Conservation (phyloP, 2,329 filamentous ascomycete species). For the Penicillium paneum region DNA sequence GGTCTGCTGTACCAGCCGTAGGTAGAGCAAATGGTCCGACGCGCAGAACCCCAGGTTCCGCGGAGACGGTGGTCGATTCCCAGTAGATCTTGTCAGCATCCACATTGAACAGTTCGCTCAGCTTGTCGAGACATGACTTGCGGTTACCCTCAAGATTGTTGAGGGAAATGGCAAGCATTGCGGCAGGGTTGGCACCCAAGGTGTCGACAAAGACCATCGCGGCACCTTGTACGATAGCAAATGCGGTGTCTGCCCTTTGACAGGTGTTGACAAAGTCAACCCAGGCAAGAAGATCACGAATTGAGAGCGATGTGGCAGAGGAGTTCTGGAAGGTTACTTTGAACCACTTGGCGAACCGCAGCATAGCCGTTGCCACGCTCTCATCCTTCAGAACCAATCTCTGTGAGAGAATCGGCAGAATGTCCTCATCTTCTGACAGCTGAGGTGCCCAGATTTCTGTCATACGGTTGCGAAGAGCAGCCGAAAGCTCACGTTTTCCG, state of each 20-base stretch:
- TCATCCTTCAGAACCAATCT: constrained; percentile 63
- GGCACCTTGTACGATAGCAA: constrained; percentile 73
- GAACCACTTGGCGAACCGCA: constrained; percentile 92
- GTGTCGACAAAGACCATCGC: constrained; percentile 95
- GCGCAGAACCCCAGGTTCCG: constrained; percentile 54
- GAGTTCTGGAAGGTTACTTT: constrained; percentile 73
- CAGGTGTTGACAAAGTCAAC: constrained; percentile 82
- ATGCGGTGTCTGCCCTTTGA: constrained; percentile 46
- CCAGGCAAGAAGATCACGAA: constrained; percentile 91
- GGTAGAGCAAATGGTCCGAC: constrained; percentile 74
- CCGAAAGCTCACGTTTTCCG: constrained; percentile 94
- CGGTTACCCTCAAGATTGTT: constrained; percentile 70
- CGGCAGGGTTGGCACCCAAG: constrained; percentile 89
- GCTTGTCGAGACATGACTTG: constrained; percentile 66
- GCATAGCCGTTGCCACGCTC: constrained; percentile 64
- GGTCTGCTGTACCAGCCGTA: constrained; percentile 49
- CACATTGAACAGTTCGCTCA: constrained; percentile 63
- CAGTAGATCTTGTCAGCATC: constrained; percentile 67
- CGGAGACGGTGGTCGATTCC: constrained; percentile 56
- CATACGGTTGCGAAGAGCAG: constrained; percentile 90
- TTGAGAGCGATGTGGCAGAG: constrained; percentile 74
- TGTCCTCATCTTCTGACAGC: constrained; percentile 77
- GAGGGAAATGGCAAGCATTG: constrained; percentile 70
- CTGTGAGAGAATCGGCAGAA: constrained; percentile 76
- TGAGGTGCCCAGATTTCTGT: constrained; percentile 98